Conservation (phyloP, 169 alveolate species). For the Babesia bovis region DNA sequence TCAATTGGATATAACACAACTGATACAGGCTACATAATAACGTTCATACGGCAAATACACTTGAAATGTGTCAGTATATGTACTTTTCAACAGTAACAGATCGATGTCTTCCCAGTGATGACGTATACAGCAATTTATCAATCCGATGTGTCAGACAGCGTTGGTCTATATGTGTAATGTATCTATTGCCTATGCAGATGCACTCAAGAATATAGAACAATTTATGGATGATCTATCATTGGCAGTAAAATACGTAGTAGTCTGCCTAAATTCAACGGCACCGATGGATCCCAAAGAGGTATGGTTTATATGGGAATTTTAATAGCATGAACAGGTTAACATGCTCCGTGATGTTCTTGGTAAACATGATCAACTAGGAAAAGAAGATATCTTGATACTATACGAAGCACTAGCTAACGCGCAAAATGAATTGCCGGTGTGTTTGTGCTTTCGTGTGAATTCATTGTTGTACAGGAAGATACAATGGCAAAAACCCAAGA, state of each 20-base stretch:
- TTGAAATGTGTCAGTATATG: slow-evolving; percentile 50
- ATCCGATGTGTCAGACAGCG: slow-evolving; percentile 18
- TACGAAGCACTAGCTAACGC: slow-evolving; percentile 14
- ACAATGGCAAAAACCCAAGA: not conserved
- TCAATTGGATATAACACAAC: not conserved
- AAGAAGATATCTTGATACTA: slow-evolving; percentile 11
- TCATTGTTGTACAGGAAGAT: not conserved
- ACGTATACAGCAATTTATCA: not conserved
- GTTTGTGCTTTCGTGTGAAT: too few relatives aligned
- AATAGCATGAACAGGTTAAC: slow-evolving; percentile 3
- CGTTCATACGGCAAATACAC: slow-evolving; percentile 25
- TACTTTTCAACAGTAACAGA: slow-evolving; percentile 1
- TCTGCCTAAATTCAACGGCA: slow-evolving; percentile 17
- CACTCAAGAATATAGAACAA: slow-evolving; percentile 31
- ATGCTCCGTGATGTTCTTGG: slow-evolving; percentile 17
- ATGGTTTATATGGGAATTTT: not conserved
- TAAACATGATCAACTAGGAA: not conserved
- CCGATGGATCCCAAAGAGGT: slow-evolving; percentile 24
- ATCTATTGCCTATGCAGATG: slow-evolving; percentile 19
- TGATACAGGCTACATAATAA: slow-evolving; percentile 21
- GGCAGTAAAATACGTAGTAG: slow-evolving; percentile 13
- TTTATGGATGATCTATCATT: slow-evolving; percentile 33
- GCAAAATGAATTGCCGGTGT: not conserved
- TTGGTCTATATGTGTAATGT: not conserved
- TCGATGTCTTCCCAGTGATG: not conserved